Percentiles rank a stretch among this genome's conserved stretches.
Conservation (phyloP, 2,329 filamentous ascomycete genomes). For the Xylariales sp. region DNA sequence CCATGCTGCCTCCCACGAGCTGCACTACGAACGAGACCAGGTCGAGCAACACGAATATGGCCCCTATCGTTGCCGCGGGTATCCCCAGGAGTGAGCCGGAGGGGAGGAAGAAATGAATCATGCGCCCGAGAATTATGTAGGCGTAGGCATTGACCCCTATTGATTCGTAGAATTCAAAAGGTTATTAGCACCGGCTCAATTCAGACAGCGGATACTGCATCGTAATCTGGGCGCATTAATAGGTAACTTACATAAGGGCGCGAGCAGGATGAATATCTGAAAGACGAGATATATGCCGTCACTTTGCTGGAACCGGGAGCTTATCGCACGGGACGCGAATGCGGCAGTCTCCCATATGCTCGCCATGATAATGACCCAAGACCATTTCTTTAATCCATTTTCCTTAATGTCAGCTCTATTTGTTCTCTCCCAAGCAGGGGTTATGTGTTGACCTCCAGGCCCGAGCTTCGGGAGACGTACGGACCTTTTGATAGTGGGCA, state of each 20-base stretch:
- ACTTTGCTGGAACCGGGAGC: conserved; percentile 21
- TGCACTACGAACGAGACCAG: conserved; percentile 30
- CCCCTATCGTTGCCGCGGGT: conserved; percentile 29
- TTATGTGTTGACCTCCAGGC: no score
- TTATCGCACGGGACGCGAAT: conserved; percentile 22
- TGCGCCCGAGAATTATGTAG: conserved; percentile 40
- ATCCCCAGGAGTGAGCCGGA: conserved; percentile 30
- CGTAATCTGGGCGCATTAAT: not conserved
- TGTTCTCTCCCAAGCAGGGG: no score
- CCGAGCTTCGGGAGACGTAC: not conserved
- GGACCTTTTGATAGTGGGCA: conserved; percentile 18
- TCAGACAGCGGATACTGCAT: not conserved
- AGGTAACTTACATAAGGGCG: conserved; percentile 21
- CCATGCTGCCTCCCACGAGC: conserved; percentile 27
- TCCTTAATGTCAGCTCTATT: no score
- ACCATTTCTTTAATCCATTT: no score
- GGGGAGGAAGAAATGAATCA: conserved; percentile 38
- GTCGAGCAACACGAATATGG: conserved; percentile 36
- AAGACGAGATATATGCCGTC: conserved; percentile 17
- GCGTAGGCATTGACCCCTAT: conserved; percentile 41
- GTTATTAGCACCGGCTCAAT: not conserved
- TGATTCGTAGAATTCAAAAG: not conserved
- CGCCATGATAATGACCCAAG: conserved; percentile 33
- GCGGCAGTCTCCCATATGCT: conserved; percentile 24
- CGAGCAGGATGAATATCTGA: conserved; percentile 23